A percentile compares a stretch with the other conserved stretches of the same genome.
Conservation (phyloP, 495 filamentous ascomycete species). For the Penicillium manginii region DNA sequence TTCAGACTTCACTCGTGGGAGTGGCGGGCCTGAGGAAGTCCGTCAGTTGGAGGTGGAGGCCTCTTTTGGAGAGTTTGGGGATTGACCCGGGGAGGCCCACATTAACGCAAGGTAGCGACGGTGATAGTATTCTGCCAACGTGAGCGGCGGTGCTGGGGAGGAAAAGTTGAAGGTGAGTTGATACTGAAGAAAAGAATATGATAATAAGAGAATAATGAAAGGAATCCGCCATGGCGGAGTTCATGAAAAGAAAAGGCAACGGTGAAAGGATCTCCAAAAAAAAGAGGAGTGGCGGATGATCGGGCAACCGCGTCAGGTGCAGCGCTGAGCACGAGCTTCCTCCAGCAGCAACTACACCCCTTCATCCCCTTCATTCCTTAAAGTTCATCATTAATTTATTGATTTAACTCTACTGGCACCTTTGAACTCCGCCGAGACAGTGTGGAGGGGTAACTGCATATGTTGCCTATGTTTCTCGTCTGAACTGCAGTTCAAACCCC, state of each 20-base stretch:
- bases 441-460: neutral
- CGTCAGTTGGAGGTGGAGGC: conserved; percentile 2
- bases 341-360: neutral
- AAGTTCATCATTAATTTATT: neutral
- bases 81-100: conserved; percentile 4
- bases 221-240: neutral
- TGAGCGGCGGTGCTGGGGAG: neutral
- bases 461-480: neutral
- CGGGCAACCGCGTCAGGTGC: conserved; percentile 18
- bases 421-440: neutral
- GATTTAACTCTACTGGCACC: neutral
- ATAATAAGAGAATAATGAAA: neutral
- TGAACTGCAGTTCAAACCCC: conserved; percentile 14
- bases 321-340: too few relatives aligned
- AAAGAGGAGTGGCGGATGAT: conserved; percentile 7
- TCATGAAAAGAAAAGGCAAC: conserved; percentile 1
- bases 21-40: conserved; percentile 6
- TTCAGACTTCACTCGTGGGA: conserved; percentile 2
- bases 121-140: neutral
- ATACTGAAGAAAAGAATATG: neutral
- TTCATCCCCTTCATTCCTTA: neutral
- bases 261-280: neutral
- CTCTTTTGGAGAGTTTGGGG: neutral
- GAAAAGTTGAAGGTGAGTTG: neutral
- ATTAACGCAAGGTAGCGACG: conserved; percentile 1